phyloP scores from a whole-genome alignment of 1,284 basidiomycete genomes.

The Sporisorium iseilematis-ciliati region DNA sequence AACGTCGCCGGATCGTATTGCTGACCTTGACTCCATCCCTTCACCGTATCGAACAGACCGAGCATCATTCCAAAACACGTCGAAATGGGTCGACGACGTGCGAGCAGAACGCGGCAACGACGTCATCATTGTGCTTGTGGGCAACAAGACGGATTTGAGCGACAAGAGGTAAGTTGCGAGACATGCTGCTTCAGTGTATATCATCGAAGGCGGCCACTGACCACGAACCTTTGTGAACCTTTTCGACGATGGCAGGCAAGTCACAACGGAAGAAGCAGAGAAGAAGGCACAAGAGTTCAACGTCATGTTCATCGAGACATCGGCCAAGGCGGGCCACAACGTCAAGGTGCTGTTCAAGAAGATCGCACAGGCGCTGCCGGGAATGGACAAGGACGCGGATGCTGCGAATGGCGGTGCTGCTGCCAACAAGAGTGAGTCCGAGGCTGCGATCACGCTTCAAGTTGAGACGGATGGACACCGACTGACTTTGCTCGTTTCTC shows the following conservation, averaged over 20 bases:
- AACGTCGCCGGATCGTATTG: neutral
- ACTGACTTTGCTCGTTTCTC: neutral
- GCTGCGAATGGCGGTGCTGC: constrained; percentile 71
- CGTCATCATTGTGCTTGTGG: constrained; percentile 97
- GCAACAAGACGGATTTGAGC: constrained; percentile 92
- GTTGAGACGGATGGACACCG: neutral
- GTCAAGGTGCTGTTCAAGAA: constrained; percentile 99
- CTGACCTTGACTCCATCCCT: neutral
- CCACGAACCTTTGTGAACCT: neutral
- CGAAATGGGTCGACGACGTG: constrained; percentile 99
- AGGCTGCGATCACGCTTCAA: too few species aligned
- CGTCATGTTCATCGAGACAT: constrained; percentile 99
- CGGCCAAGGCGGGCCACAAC: constrained; percentile 98
- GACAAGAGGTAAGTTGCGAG: constrained; percentile 61
- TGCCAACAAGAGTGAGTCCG: constrained; percentile 51
- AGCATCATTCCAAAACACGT: constrained; percentile 94
- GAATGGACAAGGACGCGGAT: constrained; percentile 84
- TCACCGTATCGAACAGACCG: constrained; percentile 75
- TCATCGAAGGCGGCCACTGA: constrained; percentile 10
- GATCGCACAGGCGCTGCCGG: constrained; percentile 97
- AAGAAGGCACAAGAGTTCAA: constrained; percentile 90
- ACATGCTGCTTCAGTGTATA: neutral
- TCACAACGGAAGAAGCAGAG: constrained; percentile 97
- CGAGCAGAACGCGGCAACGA: constrained; percentile 96
- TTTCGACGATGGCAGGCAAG: constrained; percentile 76